These are phyloP conservation scores for Gossypium bickii DNA, from an alignment of 345 rosid species.

Conservation along the genomic window DNA sequence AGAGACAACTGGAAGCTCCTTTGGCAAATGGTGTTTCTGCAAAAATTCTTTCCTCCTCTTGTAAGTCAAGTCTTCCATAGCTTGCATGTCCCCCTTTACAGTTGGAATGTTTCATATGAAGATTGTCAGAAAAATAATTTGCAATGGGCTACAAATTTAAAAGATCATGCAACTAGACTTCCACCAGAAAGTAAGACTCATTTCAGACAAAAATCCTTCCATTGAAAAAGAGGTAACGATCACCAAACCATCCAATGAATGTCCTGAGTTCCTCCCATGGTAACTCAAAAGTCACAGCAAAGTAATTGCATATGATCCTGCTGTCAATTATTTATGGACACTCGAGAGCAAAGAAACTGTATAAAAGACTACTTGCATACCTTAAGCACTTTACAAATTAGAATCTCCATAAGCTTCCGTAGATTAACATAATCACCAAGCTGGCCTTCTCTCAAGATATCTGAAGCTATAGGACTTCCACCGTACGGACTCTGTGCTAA, in stretches of 20 bases:
- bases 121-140: neutral
- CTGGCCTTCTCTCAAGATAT: slow-evolving; percentile 90
- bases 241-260: neutral
- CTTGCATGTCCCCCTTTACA: slow-evolving; percentile 82
- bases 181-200: neutral
- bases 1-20: slow-evolving; percentile 77
- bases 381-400: slow-evolving; percentile 90
- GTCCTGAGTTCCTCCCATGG: neutral
- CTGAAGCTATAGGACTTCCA: slow-evolving; percentile 92
- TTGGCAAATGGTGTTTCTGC: slow-evolving; percentile 61
- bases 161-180: neutral
- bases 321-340: neutral
- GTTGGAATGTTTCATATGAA: neutral
- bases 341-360: neutral
- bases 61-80: slow-evolving; percentile 91
- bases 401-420: slow-evolving; percentile 79
- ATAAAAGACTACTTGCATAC: slow-evolving; percentile 29
- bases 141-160: neutral
- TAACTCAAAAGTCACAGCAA: slow-evolving; percentile 3
- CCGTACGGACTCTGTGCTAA: slow-evolving; percentile 95
- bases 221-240: neutral
- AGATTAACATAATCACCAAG: slow-evolving; percentile 86
- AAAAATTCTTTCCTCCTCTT: slow-evolving; percentile 79
- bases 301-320: neutral
- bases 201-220: neutral